Conservation (phyloP, 164 flowering plant species). For the Tinospora cordifolia region DNA sequence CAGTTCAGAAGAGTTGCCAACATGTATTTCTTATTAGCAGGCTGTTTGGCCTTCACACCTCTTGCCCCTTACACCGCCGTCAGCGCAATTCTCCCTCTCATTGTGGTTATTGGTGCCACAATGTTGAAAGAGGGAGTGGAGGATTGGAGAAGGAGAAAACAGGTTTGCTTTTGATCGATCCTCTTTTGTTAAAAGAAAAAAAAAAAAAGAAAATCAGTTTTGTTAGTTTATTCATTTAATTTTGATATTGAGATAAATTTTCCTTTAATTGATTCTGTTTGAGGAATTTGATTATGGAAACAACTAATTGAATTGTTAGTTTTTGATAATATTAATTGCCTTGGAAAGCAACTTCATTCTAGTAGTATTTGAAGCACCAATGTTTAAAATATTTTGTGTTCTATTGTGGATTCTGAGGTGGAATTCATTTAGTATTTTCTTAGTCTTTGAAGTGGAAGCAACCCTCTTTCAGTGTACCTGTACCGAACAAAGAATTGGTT, state of each 20-base stretch:
- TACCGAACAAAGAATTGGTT: not conserved
- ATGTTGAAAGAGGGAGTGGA: constrained; percentile 68
- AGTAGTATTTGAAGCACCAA: not conserved
- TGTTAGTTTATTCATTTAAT: not conserved
- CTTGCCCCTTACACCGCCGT: constrained; percentile 59
- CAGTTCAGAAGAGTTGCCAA: constrained; percentile 81
- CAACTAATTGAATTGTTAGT: not conserved
- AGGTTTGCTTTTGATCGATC: constrained; percentile 33
- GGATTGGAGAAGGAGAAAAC: constrained; percentile 63
- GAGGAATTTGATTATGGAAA: not conserved
- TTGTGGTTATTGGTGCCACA: constrained; percentile 57
- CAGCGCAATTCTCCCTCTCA: constrained; percentile 58
- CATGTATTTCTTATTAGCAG: constrained; percentile 56
- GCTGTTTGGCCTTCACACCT: constrained; percentile 55
- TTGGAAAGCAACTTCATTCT: not conserved
- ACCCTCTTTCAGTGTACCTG: not conserved
- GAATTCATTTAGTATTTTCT: not conserved
- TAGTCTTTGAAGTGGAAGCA: not conserved
- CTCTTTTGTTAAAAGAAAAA: no score
- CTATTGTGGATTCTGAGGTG: not conserved
- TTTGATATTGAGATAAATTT: not conserved
- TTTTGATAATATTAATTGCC: not conserved
- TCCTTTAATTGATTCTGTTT: not conserved
- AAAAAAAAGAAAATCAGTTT: no score
- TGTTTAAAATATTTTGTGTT: not conserved